Conservation (phyloP, 2,329 filamentous ascomycete genomes). For the Cephalotrichum gorgonifer region DNA sequence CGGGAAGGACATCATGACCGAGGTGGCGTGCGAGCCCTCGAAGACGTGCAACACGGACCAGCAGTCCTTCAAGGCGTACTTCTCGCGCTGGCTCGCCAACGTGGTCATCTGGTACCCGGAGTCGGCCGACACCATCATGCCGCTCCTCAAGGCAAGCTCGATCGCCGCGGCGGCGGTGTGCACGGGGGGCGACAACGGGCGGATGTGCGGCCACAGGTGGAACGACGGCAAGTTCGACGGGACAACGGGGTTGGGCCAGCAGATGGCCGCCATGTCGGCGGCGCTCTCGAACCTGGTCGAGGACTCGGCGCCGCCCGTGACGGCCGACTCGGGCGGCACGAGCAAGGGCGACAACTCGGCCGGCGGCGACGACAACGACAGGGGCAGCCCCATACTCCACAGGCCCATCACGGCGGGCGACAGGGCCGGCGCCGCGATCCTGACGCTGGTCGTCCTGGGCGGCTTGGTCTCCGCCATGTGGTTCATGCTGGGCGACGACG, state of each 20-base stretch:
- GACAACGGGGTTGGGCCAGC: conserved; percentile 53
- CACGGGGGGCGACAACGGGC: conserved; percentile 42
- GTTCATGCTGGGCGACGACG: conserved; percentile 40
- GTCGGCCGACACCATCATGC: conserved; percentile 41
- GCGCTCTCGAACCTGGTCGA: conserved; percentile 51
- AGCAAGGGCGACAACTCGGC: conserved; percentile 34
- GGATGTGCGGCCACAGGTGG: conserved; percentile 53
- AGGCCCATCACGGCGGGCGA: conserved; percentile 42
- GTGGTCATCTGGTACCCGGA: conserved; percentile 55
- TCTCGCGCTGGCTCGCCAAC: conserved; percentile 50
- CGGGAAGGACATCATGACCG: conserved; percentile 48
- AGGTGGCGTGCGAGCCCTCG: conserved; percentile 54
- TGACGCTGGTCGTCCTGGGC: conserved; percentile 47
- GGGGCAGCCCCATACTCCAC: conserved; percentile 18
- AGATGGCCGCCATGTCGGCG: conserved; percentile 60
- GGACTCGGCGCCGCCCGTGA: conserved; percentile 29
- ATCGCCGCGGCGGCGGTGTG: conserved; percentile 47
- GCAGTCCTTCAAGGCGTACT: conserved; percentile 54
- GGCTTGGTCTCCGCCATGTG: conserved; percentile 40
- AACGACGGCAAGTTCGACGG: conserved; percentile 45
- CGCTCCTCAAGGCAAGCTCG: conserved; percentile 43
- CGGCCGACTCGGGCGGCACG: conserved; percentile 45
- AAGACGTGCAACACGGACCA: conserved; percentile 52
- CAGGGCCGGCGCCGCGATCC: conserved; percentile 56
- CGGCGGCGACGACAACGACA: conserved; percentile 34